A percentile compares a stretch with the other conserved stretches of the same genome.
Evolutionary conservation across 805 yeast genomes (phyloP).

Genomic region (Hanseniaspora taiwanica): DNA sequence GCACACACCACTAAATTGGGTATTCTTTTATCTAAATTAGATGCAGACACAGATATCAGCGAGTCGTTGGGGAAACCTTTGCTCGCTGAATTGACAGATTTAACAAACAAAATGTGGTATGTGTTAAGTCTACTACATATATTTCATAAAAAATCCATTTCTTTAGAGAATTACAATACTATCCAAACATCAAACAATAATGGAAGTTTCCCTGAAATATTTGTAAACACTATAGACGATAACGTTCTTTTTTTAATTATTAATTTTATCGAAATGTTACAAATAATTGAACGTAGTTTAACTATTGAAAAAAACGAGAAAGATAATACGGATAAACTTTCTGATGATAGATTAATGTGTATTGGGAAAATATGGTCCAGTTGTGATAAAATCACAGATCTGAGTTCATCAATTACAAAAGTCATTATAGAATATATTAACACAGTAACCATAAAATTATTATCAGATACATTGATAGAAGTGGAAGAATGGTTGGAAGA

Average conservation of each 20-base stretch:
- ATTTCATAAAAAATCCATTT: constrained; percentile 12
- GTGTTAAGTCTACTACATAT: constrained; percentile 17
- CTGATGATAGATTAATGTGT: constrained; percentile 35
- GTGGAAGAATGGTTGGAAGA: constrained; percentile 56
- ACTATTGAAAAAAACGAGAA: constrained; percentile 1
- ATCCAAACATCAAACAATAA: neutral
- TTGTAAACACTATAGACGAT: constrained; percentile 12
- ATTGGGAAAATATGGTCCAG: constrained; percentile 64
- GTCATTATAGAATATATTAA: constrained; percentile 35
- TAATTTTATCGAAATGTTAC: constrained; percentile 12
- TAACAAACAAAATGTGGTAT: constrained; percentile 17
- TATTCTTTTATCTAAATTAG: constrained; percentile 10
- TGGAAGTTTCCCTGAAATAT: constrained; percentile 11
- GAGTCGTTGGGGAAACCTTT: constrained; percentile 6
- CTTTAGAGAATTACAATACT: neutral
- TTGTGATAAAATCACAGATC: constrained; percentile 36
- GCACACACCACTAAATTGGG: constrained; percentile 67
- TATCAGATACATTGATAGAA: constrained; percentile 55
- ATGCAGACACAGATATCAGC: neutral
- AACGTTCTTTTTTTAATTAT: constrained; percentile 12
- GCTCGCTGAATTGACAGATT: constrained; percentile 17
- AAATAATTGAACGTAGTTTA: constrained; percentile 12
- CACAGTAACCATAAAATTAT: constrained; percentile 28
- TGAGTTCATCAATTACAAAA: constrained; percentile 40
- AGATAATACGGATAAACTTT: constrained; percentile 10